Evolutionary conservation across 176 grass and related monocot species (phyloP), one percentile per base, ranked within the genome.

Genomic region (Panicum miliaceum): DNA sequence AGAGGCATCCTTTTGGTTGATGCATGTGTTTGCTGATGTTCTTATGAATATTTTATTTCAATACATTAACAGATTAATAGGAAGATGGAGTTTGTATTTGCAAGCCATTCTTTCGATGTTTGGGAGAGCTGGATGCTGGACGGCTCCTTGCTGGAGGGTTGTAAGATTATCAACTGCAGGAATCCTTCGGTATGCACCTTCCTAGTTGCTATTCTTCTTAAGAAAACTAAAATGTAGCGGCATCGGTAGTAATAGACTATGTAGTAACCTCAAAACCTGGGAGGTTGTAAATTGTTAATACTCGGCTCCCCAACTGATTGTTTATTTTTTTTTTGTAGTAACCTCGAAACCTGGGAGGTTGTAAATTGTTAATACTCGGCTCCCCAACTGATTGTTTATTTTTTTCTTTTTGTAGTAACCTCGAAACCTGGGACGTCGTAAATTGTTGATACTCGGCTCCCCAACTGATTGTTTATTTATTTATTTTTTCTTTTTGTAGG

Each of bases 1-100:
- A 65, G 23, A 57, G 18, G 65, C 26, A 10, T 29, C 12, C 2
- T 64, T 65, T 38, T 23, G 26, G 54, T 72, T 26, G 5, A 56
- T 40, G 25, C 64, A 51, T 26, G 34, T 4, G 16, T 41, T 72
- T 64, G 65, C 13, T 76, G 8, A 78, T 46, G 10, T 84, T 68
- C 8, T 42, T 19, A 36, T 74, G 14, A 64, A 62, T 48, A 43
- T 37, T 34, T 32, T 80, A 23, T 68, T 57, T 47, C 68, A 38
- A 57, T 68, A 12, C 81, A 52, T 10, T 71, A 25, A 67, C 88
- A 99, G 93, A 95, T 99, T 23, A 99, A 99, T 79, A 99, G 91
- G 87, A 94, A 76, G 85, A 96, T 81, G 64, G 93, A 99, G 71
- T 96, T 90, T 84, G 93, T 99, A 58, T 99, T 99, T 94, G 93